phyloP scores from a whole-genome alignment of 1,284 basidiomycete species.

The Apiotrichum laibachii region DNA sequence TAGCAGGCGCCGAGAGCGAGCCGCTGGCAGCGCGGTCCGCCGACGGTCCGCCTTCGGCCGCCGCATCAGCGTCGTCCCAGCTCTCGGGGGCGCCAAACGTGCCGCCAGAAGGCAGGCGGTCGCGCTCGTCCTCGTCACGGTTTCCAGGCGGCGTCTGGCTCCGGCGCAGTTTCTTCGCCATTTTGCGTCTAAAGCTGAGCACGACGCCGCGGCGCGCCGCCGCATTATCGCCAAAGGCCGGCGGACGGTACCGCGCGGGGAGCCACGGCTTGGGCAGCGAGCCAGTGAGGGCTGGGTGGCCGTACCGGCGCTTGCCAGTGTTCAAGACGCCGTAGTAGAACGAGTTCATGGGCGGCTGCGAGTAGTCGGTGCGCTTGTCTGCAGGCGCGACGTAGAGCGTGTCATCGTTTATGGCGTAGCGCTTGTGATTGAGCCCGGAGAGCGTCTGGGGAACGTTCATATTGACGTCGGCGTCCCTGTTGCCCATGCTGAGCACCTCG shows the following conservation, averaged over 20 bases:
- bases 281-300: slow-evolving; percentile 84
- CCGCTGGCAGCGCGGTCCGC: too few relatives aligned
- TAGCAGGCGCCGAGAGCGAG: neutral
- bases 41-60: too few relatives aligned
- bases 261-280: slow-evolving; percentile 87
- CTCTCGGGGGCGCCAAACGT: slow-evolving; percentile 25
- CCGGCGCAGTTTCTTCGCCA: slow-evolving; percentile 42
- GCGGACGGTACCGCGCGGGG: slow-evolving; percentile 69
- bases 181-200: slow-evolving; percentile 41
- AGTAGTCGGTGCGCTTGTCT: slow-evolving; percentile 86
- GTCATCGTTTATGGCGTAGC: slow-evolving; percentile 90
- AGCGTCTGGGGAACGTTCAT: slow-evolving; percentile 83
- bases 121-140: slow-evolving; percentile 6
- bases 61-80: slow-evolving; percentile 20
- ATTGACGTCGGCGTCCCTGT: too few relatives aligned
- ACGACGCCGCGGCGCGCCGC: slow-evolving; percentile 43
- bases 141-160: slow-evolving; percentile 14
- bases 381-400: slow-evolving; percentile 90
- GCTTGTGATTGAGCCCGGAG: slow-evolving; percentile 74
- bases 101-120: neutral
- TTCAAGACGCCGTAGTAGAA: slow-evolving; percentile 88
- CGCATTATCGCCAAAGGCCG: slow-evolving; percentile 51
- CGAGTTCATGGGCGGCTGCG: slow-evolving; percentile 89
- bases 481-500: slow-evolving; percentile 62
- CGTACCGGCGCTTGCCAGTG: slow-evolving; percentile 67